Evolutionary conservation across 129 eudicot species (phyloP), one percentile per base, ranked within the genome.

Genomic region (Tagetes erecta): DNA sequence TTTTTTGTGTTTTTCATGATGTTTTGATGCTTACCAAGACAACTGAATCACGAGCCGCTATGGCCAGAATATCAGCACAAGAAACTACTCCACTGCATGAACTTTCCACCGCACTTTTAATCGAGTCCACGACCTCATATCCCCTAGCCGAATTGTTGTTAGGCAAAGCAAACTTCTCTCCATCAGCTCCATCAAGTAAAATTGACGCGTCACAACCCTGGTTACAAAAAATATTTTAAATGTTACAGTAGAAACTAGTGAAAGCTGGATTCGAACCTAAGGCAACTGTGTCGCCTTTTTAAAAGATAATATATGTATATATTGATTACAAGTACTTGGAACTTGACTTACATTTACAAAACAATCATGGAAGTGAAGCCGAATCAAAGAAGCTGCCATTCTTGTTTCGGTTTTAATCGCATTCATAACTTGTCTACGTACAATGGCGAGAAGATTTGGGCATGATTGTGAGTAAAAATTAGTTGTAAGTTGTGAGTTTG

Each of bases 131-230:
- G 30, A 83, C 96, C 82, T 89, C 92, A 59, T 11, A 92, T 67
- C 97, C 97, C 74, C 96, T 85, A 9, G 78, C 91, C 2, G 97
- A 91, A 59, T 86, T 89, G 33, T 59, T 59, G 79, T 92, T 89
- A 4, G 96, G 91, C 0, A 46, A 39, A 0, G 93, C 96, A 68
- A 76, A 70, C 76, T 92, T 92, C 91, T 92, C 97, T 50, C 90
- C 81, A 8, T 80, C 79, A 13, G 52, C 81, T 75, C 97, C 97
- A 58, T 92, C 96, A 78, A 92, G 44, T 75, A 89, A 75, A 71
- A 89, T 2, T 0, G 97, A 92, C 70, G 83, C 97, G 57, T 92
- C 97, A 60, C 97, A 92, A 9, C 97, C 97, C 97, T 90, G 42
- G 4, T 62, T 62, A 62, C 67, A 11, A 5, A 31, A 62, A 62